Base-by-base conservation (phyloP, 345 rosid genomes). In the Cochlearia excelsa region DNA sequence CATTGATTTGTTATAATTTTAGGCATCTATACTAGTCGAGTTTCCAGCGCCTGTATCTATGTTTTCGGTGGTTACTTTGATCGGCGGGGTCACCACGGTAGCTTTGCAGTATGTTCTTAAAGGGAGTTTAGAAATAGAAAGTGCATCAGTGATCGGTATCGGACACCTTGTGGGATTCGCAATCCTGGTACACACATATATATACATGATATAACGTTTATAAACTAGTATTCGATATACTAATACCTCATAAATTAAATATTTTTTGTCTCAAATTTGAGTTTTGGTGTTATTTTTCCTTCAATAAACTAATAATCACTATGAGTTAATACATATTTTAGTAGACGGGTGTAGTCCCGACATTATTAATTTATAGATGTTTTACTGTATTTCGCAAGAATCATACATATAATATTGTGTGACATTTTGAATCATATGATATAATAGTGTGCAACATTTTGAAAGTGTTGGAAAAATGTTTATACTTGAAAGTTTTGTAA, bases 1-100 rank as follows among this genome's bases (percentile, higher is more conserved):
- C 27, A 26, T 47, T 0, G 54, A 54, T 53, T 4, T 16, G 16
- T 63, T 26, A 28, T 28, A 1, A 55, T 16, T 16, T 10, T 66
- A 94, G 99, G 97, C 95, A 5, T 34, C 78, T 1, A 65, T 90
- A 60, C 70, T 94, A 79, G 76, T 68, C 1, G 84, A 84, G 58
- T 90, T 94, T 73, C 95, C 95, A 0, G 99, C 93, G 7, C 99
- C 99, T 0, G 58, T 86, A 53, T 87, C 97, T 0, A 47, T 90
- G 69, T 80, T 79, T 49, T 87, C 87, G 2, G 57, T 84, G 46
- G 80, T 86, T 34, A 80, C 86, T 11, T 75, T 87, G 52, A 74
- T 90, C 3, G 99, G 97, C 7, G 81, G 80, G 54, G 26, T 81
- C 58, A 69, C 72, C 29, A 82, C 87, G 10, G 63, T 80, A 53